Percentiles rank a stretch among this genome's conserved stretches.
phyloP scores from a whole-genome alignment of 768 basidiomycete species.

The Ramaria sp. region DNA sequence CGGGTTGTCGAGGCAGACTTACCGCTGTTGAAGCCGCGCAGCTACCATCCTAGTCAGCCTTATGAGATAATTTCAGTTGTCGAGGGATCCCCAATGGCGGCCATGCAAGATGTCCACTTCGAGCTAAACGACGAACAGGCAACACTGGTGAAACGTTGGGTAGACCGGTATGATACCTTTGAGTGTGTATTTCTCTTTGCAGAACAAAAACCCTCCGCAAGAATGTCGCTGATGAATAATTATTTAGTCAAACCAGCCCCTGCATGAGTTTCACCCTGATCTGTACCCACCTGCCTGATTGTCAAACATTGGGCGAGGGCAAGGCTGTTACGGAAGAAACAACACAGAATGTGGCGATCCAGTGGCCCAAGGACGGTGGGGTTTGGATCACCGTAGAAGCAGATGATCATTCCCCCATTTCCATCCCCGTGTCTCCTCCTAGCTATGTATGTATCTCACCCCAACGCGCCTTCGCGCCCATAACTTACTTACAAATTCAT shows the following conservation, averaged over 20 bases:
- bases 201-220: neutral
- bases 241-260: neutral
- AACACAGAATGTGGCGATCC: neutral
- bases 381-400: neutral
- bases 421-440: neutral
- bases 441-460: neutral
- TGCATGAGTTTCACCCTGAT: conserved; percentile 3
- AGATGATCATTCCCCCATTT: neutral
- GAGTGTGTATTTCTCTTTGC: too few species aligned
- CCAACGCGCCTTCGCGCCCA: neutral
- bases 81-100: neutral
- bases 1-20: neutral
- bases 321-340: neutral
- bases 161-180: neutral
- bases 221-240: neutral
- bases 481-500: neutral
- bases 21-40: neutral
- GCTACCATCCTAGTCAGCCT: neutral
- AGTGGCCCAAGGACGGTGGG: conserved; percentile 6
- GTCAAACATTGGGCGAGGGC: neutral
- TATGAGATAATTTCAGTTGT: neutral
- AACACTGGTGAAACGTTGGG: neutral
- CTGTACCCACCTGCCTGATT: neutral
- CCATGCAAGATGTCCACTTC: neutral
- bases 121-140: neutral